phyloP scores from a whole-genome alignment of 352 stramenopile species.

The Globisporangium radiosum region DNA sequence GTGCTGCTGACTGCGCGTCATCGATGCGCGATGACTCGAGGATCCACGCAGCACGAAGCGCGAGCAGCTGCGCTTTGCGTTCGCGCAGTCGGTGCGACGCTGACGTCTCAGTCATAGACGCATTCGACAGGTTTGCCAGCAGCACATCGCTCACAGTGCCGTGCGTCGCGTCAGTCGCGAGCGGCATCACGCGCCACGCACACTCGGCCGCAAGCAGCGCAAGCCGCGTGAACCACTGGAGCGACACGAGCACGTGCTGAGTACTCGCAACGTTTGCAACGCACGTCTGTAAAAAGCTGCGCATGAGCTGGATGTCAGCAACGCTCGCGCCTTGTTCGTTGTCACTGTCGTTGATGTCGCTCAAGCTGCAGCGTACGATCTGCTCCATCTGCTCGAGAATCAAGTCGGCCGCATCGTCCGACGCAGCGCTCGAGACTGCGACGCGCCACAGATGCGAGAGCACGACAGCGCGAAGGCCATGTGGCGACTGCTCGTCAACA shows the following conservation, averaged over 20 bases:
- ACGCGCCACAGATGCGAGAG: constrained; percentile 37
- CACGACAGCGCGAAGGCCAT: constrained; percentile 21
- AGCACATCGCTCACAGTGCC: neutral
- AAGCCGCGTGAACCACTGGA: constrained; percentile 35
- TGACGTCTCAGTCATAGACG: constrained; percentile 1
- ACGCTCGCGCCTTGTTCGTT: neutral
- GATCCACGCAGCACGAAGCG: constrained; percentile 50
- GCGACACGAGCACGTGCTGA: constrained; percentile 13
- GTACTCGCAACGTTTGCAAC: constrained; percentile 21
- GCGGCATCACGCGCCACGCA: neutral
- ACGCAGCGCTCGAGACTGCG: constrained; percentile 13
- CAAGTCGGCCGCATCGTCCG: constrained; percentile 23
- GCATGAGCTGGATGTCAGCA: constrained; percentile 7
- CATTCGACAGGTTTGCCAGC: constrained; percentile 18
- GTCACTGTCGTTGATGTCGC: constrained; percentile 5
- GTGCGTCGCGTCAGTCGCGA: neutral
- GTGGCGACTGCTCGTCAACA: neutral
- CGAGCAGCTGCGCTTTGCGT: constrained; percentile 29
- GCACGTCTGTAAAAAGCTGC: constrained; percentile 19
- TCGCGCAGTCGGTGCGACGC: no score
- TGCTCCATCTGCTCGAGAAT: constrained; percentile 30
- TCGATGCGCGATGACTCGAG: constrained; percentile 14
- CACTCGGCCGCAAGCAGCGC: constrained; percentile 21
- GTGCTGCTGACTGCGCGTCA: neutral
- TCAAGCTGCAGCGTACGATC: constrained; percentile 6